Percentiles rank a stretch among this genome's conserved stretches.
phyloP scores from a whole-genome alignment of 2,329 filamentous ascomycete genomes.

The Ascochyta pisi region DNA sequence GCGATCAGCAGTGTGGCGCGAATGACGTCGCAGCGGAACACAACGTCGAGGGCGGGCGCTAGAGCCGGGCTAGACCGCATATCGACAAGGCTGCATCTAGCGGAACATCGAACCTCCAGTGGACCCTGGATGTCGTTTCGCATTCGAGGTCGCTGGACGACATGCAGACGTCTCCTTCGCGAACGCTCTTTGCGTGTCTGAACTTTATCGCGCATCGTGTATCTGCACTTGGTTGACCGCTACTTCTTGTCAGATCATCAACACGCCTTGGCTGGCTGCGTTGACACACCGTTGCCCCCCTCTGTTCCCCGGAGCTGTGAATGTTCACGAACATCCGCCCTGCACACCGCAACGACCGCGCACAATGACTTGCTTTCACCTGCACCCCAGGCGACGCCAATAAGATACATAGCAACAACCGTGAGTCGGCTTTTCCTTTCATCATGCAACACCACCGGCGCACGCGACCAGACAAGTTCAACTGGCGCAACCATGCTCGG shows the following conservation, averaged over 20 bases:
- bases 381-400: constrained; percentile 22
- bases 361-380: constrained; percentile 39
- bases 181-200: constrained; percentile 2
- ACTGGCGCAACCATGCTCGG: constrained; percentile 26
- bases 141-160: constrained; percentile 20
- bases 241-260: background rate
- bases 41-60: constrained; percentile 20
- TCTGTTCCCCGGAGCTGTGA: constrained; percentile 21
- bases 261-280: constrained; percentile 8
- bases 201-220: constrained; percentile 4
- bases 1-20: constrained; percentile 19
- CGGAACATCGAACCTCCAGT: constrained; percentile 21
- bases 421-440: constrained; percentile 31
- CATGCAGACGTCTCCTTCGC: constrained; percentile 9
- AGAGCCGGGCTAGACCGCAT: constrained; percentile 22
- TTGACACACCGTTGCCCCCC: constrained; percentile 10
- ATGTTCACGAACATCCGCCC: constrained; percentile 25
- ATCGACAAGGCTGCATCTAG: constrained; percentile 35
- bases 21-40: constrained; percentile 23
- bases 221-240: background rate
- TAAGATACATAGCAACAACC: constrained; percentile 14
- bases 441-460: constrained; percentile 13
- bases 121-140: constrained; percentile 32
- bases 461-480: background rate
- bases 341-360: constrained; percentile 30